A percentile compares a stretch with the other conserved stretches of the same genome.
phyloP scores from a whole-genome alignment of 495 filamentous ascomycete species.

The Corynascus novoguineensis region DNA sequence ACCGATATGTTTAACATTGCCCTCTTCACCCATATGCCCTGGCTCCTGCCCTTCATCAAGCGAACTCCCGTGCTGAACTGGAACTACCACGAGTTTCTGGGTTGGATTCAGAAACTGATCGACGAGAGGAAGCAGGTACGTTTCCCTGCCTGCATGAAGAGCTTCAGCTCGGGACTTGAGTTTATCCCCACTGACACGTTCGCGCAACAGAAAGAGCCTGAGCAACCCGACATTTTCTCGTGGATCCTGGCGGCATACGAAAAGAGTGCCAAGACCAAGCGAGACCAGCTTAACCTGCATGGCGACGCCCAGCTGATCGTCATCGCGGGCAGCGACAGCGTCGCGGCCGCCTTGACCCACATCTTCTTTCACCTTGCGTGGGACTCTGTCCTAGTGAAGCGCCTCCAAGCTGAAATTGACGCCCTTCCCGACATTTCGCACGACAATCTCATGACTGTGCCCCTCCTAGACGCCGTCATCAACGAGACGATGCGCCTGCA shows the following conservation, averaged over 20 bases:
- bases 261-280: conserved; percentile 29
- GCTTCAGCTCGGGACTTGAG: too few species aligned
- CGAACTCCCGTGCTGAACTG: conserved; percentile 16
- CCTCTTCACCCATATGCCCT: conserved; percentile 23
- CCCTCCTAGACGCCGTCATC: conserved; percentile 44
- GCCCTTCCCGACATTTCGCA: conserved; percentile 18
- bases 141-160: too few species aligned
- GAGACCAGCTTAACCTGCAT: conserved; percentile 31
- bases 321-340: conserved; percentile 50
- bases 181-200: neutral
- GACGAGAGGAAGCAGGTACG: conserved; percentile 26
- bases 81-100: conserved; percentile 20
- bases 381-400: conserved; percentile 31
- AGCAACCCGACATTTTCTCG: conserved; percentile 33
- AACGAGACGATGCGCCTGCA: conserved; percentile 52
- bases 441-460: conserved; percentile 15
- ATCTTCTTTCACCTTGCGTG: conserved; percentile 48
- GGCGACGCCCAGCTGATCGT: conserved; percentile 38
- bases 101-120: conserved; percentile 22
- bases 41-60: conserved; percentile 23
- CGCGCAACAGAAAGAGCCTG: conserved; percentile 31
- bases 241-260: conserved; percentile 36
- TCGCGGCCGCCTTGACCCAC: conserved; percentile 42
- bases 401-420: conserved; percentile 40
- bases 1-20: conserved; percentile 23